A percentile compares a stretch with the other conserved stretches of the same genome.
phyloP scores from a whole-genome alignment of 2,329 filamentous ascomycete species.

The Simplicillium aogashimaense region DNA sequence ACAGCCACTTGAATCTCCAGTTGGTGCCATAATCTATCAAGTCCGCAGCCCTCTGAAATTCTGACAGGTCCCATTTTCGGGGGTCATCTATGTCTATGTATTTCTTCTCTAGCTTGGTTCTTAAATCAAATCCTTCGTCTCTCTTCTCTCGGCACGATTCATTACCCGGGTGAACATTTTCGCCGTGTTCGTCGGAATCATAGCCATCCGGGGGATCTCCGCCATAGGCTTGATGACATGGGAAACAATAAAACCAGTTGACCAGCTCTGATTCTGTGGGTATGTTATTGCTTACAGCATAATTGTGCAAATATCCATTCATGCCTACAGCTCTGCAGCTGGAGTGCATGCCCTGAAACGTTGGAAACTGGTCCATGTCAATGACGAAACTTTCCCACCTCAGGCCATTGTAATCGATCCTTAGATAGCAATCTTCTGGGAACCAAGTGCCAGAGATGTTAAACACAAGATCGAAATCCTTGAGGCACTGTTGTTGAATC shows the following conservation, averaged over 20 bases:
- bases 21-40: not conserved
- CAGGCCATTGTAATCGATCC: not conserved
- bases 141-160: not conserved
- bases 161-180: not conserved
- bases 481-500: not conserved
- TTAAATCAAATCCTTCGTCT: not conserved
- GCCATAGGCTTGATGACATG: not conserved
- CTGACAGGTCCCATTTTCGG: not conserved
- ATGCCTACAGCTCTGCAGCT: not conserved
- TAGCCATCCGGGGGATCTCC: not conserved
- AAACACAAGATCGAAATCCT: not conserved
- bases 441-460: not conserved
- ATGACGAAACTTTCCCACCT: not conserved
- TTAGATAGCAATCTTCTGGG: not conserved
- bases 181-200: not conserved
- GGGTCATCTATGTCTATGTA: not conserved
- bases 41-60: not conserved
- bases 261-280: not conserved
- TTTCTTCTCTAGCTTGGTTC: not conserved
- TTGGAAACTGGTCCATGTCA: not conserved
- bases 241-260: not conserved
- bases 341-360: not conserved
- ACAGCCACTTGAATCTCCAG: not conserved
- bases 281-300: not conserved
- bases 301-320: not conserved